A percentile compares a stretch with the other conserved stretches of the same genome.
Evolutionary conservation across 495 filamentous ascomycete genomes (phyloP).

Genomic region (Trichoderma virens): DNA sequence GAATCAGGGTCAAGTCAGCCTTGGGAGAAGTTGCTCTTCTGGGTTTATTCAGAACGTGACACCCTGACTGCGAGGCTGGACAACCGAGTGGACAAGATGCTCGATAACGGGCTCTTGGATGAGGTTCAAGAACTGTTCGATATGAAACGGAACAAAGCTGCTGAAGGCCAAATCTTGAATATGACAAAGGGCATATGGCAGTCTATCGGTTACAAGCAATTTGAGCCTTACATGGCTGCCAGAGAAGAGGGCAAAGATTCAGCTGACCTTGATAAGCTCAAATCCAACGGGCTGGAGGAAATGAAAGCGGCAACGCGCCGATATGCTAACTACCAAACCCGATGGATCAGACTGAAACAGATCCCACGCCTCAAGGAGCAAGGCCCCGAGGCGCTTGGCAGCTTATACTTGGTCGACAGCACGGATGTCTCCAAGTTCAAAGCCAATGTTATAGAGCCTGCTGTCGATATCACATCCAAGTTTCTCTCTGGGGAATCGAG

Average conservation of each 20-base stretch:
- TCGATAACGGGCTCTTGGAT: slow-evolving; percentile 57
- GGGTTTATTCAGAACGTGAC: slow-evolving; percentile 70
- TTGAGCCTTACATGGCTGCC: slow-evolving; percentile 59
- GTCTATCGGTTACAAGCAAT: slow-evolving; percentile 92
- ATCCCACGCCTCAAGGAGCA: slow-evolving; percentile 52
- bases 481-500: slow-evolving; percentile 52
- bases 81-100: slow-evolving; percentile 73
- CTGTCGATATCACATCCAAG: slow-evolving; percentile 47
- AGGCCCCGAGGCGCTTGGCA: slow-evolving; percentile 39
- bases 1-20: slow-evolving; percentile 21
- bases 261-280: slow-evolving; percentile 30
- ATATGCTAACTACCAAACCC: slow-evolving; percentile 74
- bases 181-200: slow-evolving; percentile 81
- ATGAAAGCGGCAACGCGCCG: slow-evolving; percentile 76
- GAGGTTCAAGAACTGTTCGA: slow-evolving; percentile 59
- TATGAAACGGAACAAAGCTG: slow-evolving; percentile 39
- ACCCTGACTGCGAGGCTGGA: slow-evolving; percentile 62
- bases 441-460: slow-evolving; percentile 53
- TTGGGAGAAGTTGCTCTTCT: slow-evolving; percentile 71
- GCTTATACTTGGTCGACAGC: slow-evolving; percentile 69
- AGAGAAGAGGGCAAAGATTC: slow-evolving; percentile 27
- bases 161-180: slow-evolving; percentile 51
- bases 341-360: slow-evolving; percentile 82
- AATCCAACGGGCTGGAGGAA: slow-evolving; percentile 31
- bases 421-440: slow-evolving; percentile 52